Base-by-base conservation (phyloP, 2,329 filamentous ascomycete species). In the Colletotrichum spinosum region DNA sequence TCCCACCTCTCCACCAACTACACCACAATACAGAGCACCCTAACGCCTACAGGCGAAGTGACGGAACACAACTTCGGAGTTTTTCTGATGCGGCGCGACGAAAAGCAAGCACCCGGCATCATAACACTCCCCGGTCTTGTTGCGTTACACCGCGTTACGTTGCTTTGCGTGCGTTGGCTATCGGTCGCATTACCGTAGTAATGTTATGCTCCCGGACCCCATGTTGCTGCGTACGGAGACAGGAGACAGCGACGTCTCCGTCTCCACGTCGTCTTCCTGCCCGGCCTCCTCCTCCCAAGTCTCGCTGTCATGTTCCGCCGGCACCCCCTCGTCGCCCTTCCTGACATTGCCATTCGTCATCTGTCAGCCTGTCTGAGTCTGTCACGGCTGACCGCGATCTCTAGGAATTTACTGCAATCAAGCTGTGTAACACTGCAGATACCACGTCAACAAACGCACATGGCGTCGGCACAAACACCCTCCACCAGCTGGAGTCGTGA, bases 351-450 rank as follows among this genome's bases (percentile, higher is more conserved):
- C 25, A 17, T 65, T 53, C 15, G 48, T 38, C 37, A 38, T 35
- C 48, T 44, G 35, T 34, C 38, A 13, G 33, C 38, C 55, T 53
- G 62, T 62, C 62, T 62, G 52, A 53, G 46, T 57, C 58, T 65
- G 57, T 55, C 57, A 53, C 57, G 52, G 48, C 37, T 55, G 61
- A 46, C 38, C 13, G 51, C 52, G 41, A 38, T 15, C 37, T 42
- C 37, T 41, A 57, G 58, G 58, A 65, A 65, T 65, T 53, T 35
- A 56, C 52, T 13, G 52, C 63, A 65, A 57, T 65, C 58, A 65
- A 48, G 48, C 11, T 42, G 62, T 65, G 52, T 62, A 39, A 62
- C 52, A 48, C 41, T 25, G 37, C 37, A 55, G 39, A 39, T 41
- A 42, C 42, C 57, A 56, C 52, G 58, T 65, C 62, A 62, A 65